Conservation (phyloP, 345 rosid species). For the Excoecaria cochinchinensis region DNA sequence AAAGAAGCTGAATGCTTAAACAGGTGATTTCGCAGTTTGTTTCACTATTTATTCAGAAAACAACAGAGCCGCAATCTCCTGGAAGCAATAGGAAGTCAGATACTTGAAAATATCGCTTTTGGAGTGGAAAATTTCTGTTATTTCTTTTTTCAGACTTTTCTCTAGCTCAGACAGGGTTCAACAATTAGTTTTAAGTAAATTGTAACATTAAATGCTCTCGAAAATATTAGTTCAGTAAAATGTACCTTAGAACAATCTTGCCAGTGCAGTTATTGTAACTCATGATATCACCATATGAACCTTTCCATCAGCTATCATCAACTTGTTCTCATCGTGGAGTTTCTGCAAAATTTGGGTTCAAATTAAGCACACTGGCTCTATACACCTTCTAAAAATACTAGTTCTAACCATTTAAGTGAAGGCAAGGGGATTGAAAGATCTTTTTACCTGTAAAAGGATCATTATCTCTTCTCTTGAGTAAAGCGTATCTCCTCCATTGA, state of each 20-base stretch:
- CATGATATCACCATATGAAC: constrained; percentile 68
- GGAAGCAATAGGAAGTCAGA: too few relatives aligned
- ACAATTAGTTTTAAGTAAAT: too few relatives aligned
- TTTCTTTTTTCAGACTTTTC: too few relatives aligned
- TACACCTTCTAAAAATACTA: background rate
- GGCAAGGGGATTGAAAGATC: background rate
- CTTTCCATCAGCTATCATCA: constrained; percentile 76
- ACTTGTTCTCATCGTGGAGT: constrained; percentile 85
- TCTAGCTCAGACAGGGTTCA: too few relatives aligned
- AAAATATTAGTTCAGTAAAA: constrained; percentile 4
- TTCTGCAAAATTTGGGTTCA: constrained; percentile 49
- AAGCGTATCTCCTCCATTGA: constrained; percentile 49
- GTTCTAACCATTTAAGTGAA: background rate
- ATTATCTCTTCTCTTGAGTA: constrained; percentile 70
- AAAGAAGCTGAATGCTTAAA: too few relatives aligned
- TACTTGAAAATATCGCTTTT: too few relatives aligned
- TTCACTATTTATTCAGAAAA: too few relatives aligned
- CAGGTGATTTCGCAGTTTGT: too few relatives aligned
- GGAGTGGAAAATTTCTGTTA: too few relatives aligned
- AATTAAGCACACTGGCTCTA: constrained; percentile 7
- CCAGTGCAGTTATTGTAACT: constrained; percentile 12
- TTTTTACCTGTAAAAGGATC: constrained; percentile 66
- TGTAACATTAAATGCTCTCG: too few relatives aligned
- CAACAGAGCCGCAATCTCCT: too few relatives aligned
- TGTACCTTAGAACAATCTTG: constrained; percentile 13